Base-by-base conservation (phyloP, 148 eudicot genomes). In the Spergularia bocconei region DNA sequence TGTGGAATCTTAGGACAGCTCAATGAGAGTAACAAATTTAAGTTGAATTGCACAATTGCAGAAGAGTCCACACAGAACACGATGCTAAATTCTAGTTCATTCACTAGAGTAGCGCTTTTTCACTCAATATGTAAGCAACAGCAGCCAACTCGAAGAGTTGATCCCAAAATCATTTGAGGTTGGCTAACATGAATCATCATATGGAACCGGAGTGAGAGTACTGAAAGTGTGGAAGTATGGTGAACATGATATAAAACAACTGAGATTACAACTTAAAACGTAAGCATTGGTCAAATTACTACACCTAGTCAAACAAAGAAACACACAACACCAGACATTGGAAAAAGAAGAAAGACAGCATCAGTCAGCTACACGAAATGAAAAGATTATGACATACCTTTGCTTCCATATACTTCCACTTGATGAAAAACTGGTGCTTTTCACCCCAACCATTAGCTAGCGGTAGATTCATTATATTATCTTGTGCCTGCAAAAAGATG, bases 371-470 rank as follows among this genome's bases (percentile, higher is more conserved):
- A 6, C 60, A 56, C 60, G 23, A 29, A 29, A 55, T 20, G 57
- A 73, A 55, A 63, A 39, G 52, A 25, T 13, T 53, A 54, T 59
- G 9, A 67, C 38, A 77, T 95, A 95, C 99, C 99, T 87, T 95
- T 33, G 99, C 96, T 89, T 95, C 99, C 59, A 87, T 72, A 79
- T 90, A 81, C 83, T 91, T 95, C 97, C 97, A 95, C 78, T 91
- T 92, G 14, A 92, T 82, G 74, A 86, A 92, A 55, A 89, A 82
- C 73, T 77, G 86, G 78, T 95, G 99, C 81, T 95, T 95, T 84
- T 95, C 96, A 63, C 99, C 99, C 97, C 97, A 95, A 19, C 97
- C 99, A 84, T 95, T 92, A 80, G 96, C 77, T 69, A 92, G 80
- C 10, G 96, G 96, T 77, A 89, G 91, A 78, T 90, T 92, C 86